Evolutionary conservation across 805 yeast genomes (phyloP).

Genomic region (Teunomyces aglyptinius): DNA sequence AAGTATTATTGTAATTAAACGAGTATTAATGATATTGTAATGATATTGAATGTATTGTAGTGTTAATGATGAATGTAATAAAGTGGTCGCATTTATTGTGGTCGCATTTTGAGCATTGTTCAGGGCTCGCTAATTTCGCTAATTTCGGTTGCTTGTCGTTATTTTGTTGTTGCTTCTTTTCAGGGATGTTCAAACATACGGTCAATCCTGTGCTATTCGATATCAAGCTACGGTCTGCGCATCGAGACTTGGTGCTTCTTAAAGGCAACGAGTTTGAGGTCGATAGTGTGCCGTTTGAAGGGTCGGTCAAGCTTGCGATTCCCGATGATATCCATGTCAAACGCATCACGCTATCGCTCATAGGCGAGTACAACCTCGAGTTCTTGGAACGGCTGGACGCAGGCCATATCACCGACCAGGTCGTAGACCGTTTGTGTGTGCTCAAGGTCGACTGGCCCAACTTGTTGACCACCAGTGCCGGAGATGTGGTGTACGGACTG

Average conservation of each 20-base stretch:
- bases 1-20: too few species aligned
- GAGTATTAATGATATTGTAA: too few species aligned
- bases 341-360: slow-evolving; percentile 35
- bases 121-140: too few species aligned
- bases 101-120: too few species aligned
- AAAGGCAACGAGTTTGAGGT: slow-evolving; percentile 47
- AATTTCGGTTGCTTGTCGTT: too few species aligned
- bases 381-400: slow-evolving; percentile 33
- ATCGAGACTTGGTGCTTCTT: slow-evolving; percentile 42
- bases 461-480: slow-evolving; percentile 39
- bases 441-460: slow-evolving; percentile 49
- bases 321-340: slow-evolving; percentile 43
- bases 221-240: slow-evolving; percentile 36
- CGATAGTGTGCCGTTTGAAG: slow-evolving; percentile 42
- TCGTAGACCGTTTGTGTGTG: slow-evolving; percentile 38
- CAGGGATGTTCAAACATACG: slow-evolving; percentile 21
- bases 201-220: slow-evolving; percentile 35
- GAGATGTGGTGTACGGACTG: slow-evolving; percentile 37
- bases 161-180: background rate
- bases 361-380: slow-evolving; percentile 44
- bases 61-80: too few species aligned
- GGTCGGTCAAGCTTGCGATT: slow-evolving; percentile 46
- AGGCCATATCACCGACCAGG: slow-evolving; percentile 31
- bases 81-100: too few species aligned
- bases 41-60: too few species aligned